These are phyloP conservation scores for Scortechinia acanthostroma DNA, from an alignment of 2,329 filamentous ascomycete species.

Conservation along the genomic window DNA sequence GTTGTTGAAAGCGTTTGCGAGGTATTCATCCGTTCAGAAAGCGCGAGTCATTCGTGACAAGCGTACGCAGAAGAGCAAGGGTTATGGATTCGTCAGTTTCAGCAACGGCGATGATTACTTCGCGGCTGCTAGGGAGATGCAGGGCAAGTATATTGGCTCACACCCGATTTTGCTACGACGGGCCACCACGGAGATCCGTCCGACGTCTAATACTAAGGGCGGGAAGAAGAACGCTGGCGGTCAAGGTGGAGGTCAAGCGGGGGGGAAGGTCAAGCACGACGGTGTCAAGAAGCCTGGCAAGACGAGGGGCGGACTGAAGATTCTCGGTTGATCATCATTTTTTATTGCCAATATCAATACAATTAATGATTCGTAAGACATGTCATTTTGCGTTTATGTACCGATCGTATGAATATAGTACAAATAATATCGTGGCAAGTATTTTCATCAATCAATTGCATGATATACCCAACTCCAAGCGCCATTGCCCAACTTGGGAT, in stretches of 20 bases:
- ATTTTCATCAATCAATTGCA: too few relatives aligned
- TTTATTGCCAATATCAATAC: too few relatives aligned
- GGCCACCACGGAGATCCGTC: slow-evolving; percentile 84
- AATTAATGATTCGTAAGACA: too few relatives aligned
- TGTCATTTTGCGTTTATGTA: too few relatives aligned
- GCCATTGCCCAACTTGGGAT: too few relatives aligned
- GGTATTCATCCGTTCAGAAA: slow-evolving; percentile 83
- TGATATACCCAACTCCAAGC: too few relatives aligned
- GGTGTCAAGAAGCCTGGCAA: slow-evolving; percentile 58
- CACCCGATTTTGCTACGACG: slow-evolving; percentile 84
- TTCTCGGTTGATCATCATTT: slow-evolving; percentile 50
- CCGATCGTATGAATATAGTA: too few relatives aligned
- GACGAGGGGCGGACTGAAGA: slow-evolving; percentile 58
- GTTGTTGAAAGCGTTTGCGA: slow-evolving; percentile 83
- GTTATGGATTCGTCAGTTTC: slow-evolving; percentile 94
- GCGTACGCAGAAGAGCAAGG: slow-evolving; percentile 89
- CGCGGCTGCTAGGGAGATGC: slow-evolving; percentile 93
- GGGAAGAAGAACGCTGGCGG: slow-evolving; percentile 26
- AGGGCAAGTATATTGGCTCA: slow-evolving; percentile 97
- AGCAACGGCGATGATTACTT: slow-evolving; percentile 94
- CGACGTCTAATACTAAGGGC: slow-evolving; percentile 48
- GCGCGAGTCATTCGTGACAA: slow-evolving; percentile 92
- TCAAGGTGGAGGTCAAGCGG: not conserved
- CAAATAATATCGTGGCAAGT: too few relatives aligned
- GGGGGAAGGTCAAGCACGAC: slow-evolving; percentile 25